Evolutionary conservation across 1,139 yeast genomes (phyloP), one percentile per base, ranked within the genome.

Genomic region (Lodderomyces elongisporus): DNA sequence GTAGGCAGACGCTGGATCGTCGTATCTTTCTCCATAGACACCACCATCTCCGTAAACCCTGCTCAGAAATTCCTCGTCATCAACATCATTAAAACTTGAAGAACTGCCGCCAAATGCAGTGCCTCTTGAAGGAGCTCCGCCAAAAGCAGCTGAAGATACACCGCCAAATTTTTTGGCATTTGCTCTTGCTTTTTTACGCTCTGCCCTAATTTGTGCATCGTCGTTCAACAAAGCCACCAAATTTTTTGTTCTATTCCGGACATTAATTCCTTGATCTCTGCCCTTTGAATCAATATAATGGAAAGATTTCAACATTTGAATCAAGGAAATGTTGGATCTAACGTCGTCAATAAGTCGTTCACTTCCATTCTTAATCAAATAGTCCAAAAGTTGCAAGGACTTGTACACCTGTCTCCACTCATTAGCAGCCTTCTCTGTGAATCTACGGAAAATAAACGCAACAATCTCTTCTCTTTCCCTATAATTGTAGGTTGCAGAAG

Each of bases 401-500:
- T 91, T 91, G 66, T 91, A 91, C 43, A 91, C 89, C 57, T 91
- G 99, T 56, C 99, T 78, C 99, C 99, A 91, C 62, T 91, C 97
- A 53, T 80, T 83, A 34, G 96, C 95, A 5, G 93, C 76, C 60
- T 93, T 93, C 56, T 89, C 97, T 6, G 96, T 87, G 60, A 89
- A 88, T 43, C 97, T 73, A 51, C 85, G 70, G 53, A 80, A 79
- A 24, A 80, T 69, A 70, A 81, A 79, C 3, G 83, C 78, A 33
- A 79, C 62, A 40, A 83, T 76, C 51, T 83, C 94, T 51, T 82
- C 89, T 40, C 94, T 61, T 49, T 83, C 93, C 43, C 87, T 65
- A 51, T 84, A 84, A 59, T 85, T 85, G 60, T 85, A 85, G 4
- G 98, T 91, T 2, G 95, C 97, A 22, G 88, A 84, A 4, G 98